These are phyloP conservation scores for Hypsizygus marmoreus DNA, from an alignment of 768 basidiomycete genomes.

Conservation along the genomic window DNA sequence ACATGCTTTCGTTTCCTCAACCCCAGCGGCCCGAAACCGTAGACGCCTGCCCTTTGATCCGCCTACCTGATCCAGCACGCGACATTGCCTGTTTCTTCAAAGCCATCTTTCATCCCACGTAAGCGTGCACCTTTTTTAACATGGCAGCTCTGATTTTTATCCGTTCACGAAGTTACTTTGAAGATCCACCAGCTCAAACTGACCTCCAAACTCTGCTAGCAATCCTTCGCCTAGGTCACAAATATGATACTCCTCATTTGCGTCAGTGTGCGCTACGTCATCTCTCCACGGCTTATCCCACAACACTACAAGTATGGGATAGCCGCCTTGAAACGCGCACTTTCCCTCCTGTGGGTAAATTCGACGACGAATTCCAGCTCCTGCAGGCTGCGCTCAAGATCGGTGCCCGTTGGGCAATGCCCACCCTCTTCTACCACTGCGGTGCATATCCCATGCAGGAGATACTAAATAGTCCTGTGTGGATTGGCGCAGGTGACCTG, in stretches of 20 bases:
- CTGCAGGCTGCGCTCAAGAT: constrained; percentile 19
- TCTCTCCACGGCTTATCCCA: constrained; percentile 20
- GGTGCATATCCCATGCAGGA: constrained; percentile 18
- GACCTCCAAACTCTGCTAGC: constrained; percentile 15
- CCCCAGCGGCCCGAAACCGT: constrained; percentile 11
- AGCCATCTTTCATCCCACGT: constrained; percentile 19
- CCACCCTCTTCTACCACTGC: constrained; percentile 21
- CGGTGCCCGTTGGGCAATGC: constrained; percentile 19
- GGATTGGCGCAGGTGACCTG: constrained; percentile 14
- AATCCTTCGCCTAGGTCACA: constrained; percentile 21
- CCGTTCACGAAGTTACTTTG: constrained; percentile 15
- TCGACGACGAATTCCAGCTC: constrained; percentile 20
- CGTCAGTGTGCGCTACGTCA: constrained; percentile 18
- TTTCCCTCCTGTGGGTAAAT: constrained; percentile 13
- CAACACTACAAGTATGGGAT: constrained; percentile 17
- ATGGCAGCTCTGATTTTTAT: background rate
- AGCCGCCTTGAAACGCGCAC: constrained; percentile 11
- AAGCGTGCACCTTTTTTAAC: background rate
- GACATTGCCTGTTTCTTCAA: constrained; percentile 18
- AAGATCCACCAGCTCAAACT: constrained; percentile 17
- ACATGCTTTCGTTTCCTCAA: constrained; percentile 20
- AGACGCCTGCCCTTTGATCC: constrained; percentile 17
- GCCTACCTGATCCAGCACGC: constrained; percentile 13
- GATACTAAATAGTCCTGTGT: constrained; percentile 16
- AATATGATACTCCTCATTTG: constrained; percentile 20